phyloP scores from a whole-genome alignment of 208 protist genomes.

The Leishmania martiniquensis region DNA sequence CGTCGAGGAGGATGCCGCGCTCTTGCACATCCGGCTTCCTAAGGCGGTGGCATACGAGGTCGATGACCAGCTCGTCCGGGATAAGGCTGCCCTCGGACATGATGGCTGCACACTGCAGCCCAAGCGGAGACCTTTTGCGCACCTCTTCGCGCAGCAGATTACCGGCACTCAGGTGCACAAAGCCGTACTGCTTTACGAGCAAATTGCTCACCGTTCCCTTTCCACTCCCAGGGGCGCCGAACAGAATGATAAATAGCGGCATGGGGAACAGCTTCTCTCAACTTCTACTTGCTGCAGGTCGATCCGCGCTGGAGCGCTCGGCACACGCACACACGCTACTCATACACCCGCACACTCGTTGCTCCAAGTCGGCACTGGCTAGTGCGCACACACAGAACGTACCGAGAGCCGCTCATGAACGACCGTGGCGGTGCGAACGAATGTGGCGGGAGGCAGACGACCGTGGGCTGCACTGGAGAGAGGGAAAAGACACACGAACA shows the following conservation, averaged over 20 bases:
- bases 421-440: neutral
- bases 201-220: slow-evolving; percentile 87
- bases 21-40: slow-evolving; percentile 36
- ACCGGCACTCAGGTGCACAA: slow-evolving; percentile 89
- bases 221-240: slow-evolving; percentile 77
- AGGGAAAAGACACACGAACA: neutral
- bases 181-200: slow-evolving; percentile 82
- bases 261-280: slow-evolving; percentile 18
- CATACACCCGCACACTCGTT: neutral
- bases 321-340: neutral
- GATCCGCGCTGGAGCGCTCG: neutral
- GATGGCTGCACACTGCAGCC: slow-evolving; percentile 42
- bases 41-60: slow-evolving; percentile 66
- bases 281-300: neutral
- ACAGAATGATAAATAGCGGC: slow-evolving; percentile 73
- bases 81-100: slow-evolving; percentile 86
- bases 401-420: slow-evolving; percentile 1
- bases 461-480: neutral
- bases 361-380: neutral
- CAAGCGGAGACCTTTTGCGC: slow-evolving; percentile 52
- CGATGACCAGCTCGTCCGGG: slow-evolving; percentile 75
- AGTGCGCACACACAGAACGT: neutral
- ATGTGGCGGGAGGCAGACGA: neutral
- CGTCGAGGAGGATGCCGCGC: slow-evolving; percentile 90
- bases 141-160: slow-evolving; percentile 93